Percentiles rank a stretch among this genome's conserved stretches.
Evolutionary conservation across 768 basidiomycete genomes (phyloP).

Genomic region (Dioszegia hungarica): DNA sequence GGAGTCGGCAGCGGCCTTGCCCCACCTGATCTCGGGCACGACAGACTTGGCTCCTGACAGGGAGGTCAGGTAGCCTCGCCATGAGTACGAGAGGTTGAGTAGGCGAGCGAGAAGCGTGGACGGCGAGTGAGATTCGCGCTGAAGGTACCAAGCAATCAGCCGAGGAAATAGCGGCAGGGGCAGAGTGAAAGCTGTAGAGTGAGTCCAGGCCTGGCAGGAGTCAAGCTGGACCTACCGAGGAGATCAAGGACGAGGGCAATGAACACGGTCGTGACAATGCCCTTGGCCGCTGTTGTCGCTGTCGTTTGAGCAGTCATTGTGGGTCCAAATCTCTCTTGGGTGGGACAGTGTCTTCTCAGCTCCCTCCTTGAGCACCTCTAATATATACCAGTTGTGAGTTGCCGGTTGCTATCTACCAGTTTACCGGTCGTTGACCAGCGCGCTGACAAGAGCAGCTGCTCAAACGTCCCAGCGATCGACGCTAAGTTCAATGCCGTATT

Average conservation of each 20-base stretch:
- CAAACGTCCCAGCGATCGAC: too few relatives aligned
- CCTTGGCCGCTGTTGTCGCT: slow-evolving; percentile 33
- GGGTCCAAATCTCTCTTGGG: neutral
- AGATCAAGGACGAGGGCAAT: slow-evolving; percentile 85
- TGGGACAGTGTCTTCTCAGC: neutral
- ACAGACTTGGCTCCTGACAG: neutral
- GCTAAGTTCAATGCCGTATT: too few relatives aligned
- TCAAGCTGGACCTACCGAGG: slow-evolving; percentile 54
- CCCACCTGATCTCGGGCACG: slow-evolving; percentile 4
- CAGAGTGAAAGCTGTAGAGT: slow-evolving; percentile 74
- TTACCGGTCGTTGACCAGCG: too few relatives aligned
- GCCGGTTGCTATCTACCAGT: too few relatives aligned
- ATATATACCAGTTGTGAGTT: too few relatives aligned
- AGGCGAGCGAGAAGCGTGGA: slow-evolving; percentile 69
- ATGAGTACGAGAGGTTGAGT: slow-evolving; percentile 60
- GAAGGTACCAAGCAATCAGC: slow-evolving; percentile 67
- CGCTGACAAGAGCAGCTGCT: too few relatives aligned
- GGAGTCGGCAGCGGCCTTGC: neutral
- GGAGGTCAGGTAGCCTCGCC: slow-evolving; percentile 51
- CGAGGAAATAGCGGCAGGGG: slow-evolving; percentile 97
- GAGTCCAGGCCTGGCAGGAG: neutral
- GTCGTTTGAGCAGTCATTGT: slow-evolving; percentile 1
- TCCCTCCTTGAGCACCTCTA: too few relatives aligned
- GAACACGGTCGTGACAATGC: slow-evolving; percentile 77
- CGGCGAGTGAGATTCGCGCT: slow-evolving; percentile 70